Conservation (phyloP, 2,329 filamentous ascomycete genomes). For the Orbilia quercus region DNA sequence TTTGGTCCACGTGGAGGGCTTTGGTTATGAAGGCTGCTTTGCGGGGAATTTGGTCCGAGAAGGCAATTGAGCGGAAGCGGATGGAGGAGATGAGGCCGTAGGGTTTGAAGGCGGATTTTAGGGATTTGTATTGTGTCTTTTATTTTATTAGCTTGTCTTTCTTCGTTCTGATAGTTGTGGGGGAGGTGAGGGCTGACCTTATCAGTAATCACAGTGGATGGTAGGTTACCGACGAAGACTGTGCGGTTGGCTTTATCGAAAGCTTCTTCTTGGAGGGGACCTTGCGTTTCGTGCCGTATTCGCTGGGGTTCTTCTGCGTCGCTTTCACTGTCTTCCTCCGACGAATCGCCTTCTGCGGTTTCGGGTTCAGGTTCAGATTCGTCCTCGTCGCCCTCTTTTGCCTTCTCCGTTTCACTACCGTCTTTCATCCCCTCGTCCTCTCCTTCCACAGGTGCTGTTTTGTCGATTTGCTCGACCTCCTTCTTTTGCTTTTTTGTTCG, state of each 20-base stretch:
- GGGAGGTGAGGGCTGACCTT: conserved; percentile 73
- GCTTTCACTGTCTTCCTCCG: conserved; percentile 58
- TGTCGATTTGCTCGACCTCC: conserved; percentile 61
- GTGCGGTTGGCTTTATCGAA: conserved; percentile 88
- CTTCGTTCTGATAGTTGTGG: conserved; percentile 71
- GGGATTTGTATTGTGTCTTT: conserved; percentile 68
- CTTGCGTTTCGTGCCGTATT: conserved; percentile 67
- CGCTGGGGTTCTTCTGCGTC: conserved; percentile 58
- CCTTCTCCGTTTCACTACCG: conserved; percentile 63
- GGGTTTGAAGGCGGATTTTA: conserved; percentile 58
- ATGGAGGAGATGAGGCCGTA: conserved; percentile 78
- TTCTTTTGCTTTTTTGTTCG: conserved; percentile 62
- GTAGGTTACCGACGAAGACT: conserved; percentile 92
- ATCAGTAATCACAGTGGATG: conserved; percentile 81
- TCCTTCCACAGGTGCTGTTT: conserved; percentile 66
- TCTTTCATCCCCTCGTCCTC: conserved; percentile 70
- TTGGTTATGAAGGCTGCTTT: conserved; percentile 94
- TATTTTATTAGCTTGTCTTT: conserved; percentile 65
- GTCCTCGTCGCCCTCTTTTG: conserved; percentile 57
- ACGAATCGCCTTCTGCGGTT: conserved; percentile 61
- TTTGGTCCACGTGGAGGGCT: conserved; percentile 90
- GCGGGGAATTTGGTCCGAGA: conserved; percentile 83
- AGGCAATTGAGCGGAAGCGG: conserved; percentile 93
- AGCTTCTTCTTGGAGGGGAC: conserved; percentile 67
- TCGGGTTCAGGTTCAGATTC: conserved; percentile 63